Conservation (phyloP, 2,329 filamentous ascomycete species). For the Paecilomyces niveus region DNA sequence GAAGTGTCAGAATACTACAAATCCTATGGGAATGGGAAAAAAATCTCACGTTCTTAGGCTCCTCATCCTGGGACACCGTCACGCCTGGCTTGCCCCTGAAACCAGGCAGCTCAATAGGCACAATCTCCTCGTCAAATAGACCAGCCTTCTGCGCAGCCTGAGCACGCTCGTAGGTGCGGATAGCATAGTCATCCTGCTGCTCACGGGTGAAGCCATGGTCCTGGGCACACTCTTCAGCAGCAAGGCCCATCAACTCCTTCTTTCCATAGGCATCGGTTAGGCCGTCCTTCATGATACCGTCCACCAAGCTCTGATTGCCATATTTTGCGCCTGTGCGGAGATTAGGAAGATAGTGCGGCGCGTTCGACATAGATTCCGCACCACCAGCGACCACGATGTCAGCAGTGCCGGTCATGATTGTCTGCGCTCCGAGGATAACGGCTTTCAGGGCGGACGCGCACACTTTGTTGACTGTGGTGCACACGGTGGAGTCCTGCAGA, state of each 20-base stretch:
- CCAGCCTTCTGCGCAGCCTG: constrained; percentile 77
- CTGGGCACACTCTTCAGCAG: constrained; percentile 81
- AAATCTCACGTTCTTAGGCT: constrained; percentile 73
- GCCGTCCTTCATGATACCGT: constrained; percentile 90
- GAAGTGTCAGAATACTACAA: constrained; percentile 1
- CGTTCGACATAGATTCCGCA: constrained; percentile 97
- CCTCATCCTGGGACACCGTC: constrained; percentile 78
- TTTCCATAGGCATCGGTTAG: constrained; percentile 86
- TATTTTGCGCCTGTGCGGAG: constrained; percentile 88
- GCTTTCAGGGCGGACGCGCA: constrained; percentile 94
- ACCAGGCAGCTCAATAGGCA: constrained; percentile 78
- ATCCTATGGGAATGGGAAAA: neutral
- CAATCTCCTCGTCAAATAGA: constrained; percentile 78
- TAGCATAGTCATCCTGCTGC: constrained; percentile 91
- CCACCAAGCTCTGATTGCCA: constrained; percentile 79
- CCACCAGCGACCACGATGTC: constrained; percentile 90
- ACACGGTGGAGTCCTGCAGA: constrained; percentile 69
- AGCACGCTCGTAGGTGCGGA: constrained; percentile 89
- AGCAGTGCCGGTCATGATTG: constrained; percentile 93
- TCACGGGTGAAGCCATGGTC: constrained; percentile 78
- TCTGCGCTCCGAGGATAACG: constrained; percentile 88
- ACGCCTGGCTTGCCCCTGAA: constrained; percentile 83
- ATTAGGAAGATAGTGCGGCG: constrained; percentile 87
- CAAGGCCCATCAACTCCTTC: constrained; percentile 93
- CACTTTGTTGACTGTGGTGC: constrained; percentile 97